Conservation (phyloP, 2,329 filamentous ascomycete species). For the Aspergillus alliaceus region DNA sequence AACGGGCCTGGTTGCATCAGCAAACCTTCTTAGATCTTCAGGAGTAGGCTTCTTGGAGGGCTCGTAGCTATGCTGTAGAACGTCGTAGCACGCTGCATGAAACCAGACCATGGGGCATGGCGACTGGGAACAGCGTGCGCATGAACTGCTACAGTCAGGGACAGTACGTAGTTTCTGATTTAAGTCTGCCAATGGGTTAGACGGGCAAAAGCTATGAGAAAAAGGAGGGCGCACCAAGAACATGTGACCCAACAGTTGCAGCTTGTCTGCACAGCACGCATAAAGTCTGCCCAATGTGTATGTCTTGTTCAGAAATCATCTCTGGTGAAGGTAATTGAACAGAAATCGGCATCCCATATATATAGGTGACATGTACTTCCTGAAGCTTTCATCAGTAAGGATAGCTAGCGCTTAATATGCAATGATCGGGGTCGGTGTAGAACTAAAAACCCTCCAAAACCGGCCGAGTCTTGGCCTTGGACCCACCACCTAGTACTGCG, state of each 20-base stretch:
- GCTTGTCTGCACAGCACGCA: constrained; percentile 6
- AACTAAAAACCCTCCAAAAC: too few relatives aligned
- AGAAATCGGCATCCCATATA: neutral
- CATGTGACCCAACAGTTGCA: neutral
- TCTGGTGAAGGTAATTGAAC: neutral
- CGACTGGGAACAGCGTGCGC: neutral
- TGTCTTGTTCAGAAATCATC: neutral
- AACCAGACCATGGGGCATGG: constrained; percentile 2
- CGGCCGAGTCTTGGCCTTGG: too few relatives aligned
- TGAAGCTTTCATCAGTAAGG: neutral
- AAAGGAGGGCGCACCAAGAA: constrained; percentile 1
- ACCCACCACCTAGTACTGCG: too few relatives aligned
- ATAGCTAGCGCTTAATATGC: neutral
- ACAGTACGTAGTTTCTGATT: neutral
- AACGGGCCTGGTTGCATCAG: neutral
- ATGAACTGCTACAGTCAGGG: neutral
- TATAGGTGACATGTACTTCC: neutral
- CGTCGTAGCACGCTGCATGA: constrained; percentile 1
- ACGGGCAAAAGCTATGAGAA: neutral
- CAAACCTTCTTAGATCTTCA: neutral
- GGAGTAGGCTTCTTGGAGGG: neutral
- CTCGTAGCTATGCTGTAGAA: neutral
- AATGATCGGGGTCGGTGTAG: too few relatives aligned
- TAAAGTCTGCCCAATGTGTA: neutral
- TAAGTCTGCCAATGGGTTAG: neutral